Evolutionary conservation across 495 filamentous ascomycete genomes (phyloP).

Genomic region (Zalerion maritima): DNA sequence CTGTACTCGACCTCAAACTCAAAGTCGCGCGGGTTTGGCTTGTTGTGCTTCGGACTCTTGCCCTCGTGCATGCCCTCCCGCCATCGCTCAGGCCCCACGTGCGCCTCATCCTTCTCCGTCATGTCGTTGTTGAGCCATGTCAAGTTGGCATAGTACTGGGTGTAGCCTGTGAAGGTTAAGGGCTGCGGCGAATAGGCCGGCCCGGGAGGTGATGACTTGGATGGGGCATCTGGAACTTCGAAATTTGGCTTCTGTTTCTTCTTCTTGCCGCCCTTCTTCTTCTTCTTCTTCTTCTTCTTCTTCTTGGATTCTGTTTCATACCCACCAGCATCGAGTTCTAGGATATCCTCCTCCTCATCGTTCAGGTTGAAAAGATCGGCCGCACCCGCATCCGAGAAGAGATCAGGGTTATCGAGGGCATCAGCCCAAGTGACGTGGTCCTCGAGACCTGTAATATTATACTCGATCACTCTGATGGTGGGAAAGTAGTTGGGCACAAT

Average conservation of each 20-base stretch:
- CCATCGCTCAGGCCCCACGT: slow-evolving; percentile 23
- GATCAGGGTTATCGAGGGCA: slow-evolving; percentile 2
- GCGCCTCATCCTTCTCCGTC: slow-evolving; percentile 7
- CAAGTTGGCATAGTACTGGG: slow-evolving; percentile 87
- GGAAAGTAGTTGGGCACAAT: slow-evolving; percentile 91
- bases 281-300: slow-evolving; percentile 37
- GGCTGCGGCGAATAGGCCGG: slow-evolving; percentile 85
- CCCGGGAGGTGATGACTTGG: slow-evolving; percentile 60
- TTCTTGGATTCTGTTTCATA: slow-evolving; percentile 12
- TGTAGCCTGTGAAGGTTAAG: slow-evolving; percentile 59
- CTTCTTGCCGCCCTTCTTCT: slow-evolving; percentile 35
- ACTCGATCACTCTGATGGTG: slow-evolving; percentile 72
- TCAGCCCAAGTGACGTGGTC: slow-evolving; percentile 31
- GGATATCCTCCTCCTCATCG: slow-evolving; percentile 7
- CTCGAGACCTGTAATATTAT: slow-evolving; percentile 78
- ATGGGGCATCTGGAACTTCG: slow-evolving; percentile 54
- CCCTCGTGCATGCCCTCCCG: slow-evolving; percentile 41
- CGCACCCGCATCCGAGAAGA: neutral
- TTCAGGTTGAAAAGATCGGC: slow-evolving; percentile 10
- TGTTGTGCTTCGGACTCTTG: slow-evolving; percentile 31
- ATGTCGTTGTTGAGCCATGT: slow-evolving; percentile 67
- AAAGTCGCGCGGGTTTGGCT: slow-evolving; percentile 47
- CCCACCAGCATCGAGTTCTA: slow-evolving; percentile 9
- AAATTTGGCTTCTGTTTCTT: slow-evolving; percentile 47
- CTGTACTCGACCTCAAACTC: slow-evolving; percentile 75